Evolutionary conservation across 257 asterid species (phyloP).

Genomic region (Galeopsis tetrahit): DNA sequence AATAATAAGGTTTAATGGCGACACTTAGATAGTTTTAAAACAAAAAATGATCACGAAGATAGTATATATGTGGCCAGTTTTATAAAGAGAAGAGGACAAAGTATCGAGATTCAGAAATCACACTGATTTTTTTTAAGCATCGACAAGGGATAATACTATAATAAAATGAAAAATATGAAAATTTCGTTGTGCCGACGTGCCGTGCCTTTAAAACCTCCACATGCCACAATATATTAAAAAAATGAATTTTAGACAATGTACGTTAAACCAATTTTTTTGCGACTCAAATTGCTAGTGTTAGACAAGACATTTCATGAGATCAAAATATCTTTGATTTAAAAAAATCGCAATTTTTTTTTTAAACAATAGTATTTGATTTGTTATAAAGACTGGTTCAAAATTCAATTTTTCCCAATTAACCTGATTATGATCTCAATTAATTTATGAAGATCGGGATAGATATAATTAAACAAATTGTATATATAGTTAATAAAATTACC

Average conservation of each 20-base stretch:
- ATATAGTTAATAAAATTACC: constrained; percentile 41
- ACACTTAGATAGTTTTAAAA: too few species aligned
- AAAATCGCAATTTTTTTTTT: too few species aligned
- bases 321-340: too few species aligned
- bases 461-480: too few species aligned
- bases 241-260: neutral
- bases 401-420: neutral
- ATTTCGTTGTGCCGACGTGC: neutral
- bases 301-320: too few species aligned
- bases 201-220: constrained; percentile 8
- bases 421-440: neutral
- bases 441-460: too few species aligned
- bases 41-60: too few species aligned
- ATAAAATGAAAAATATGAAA: neutral
- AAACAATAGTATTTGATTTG: too few species aligned
- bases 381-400: neutral
- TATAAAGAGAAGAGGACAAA: neutral
- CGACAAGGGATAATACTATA: neutral
- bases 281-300: neutral
- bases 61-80: too few species aligned
- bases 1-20: too few species aligned
- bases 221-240: neutral
- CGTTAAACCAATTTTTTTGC: constrained; percentile 16
- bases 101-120: neutral
- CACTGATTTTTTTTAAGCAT: neutral